Conservation (phyloP, 1,139 yeast species). For the Candida pseudoviswanathii region DNA sequence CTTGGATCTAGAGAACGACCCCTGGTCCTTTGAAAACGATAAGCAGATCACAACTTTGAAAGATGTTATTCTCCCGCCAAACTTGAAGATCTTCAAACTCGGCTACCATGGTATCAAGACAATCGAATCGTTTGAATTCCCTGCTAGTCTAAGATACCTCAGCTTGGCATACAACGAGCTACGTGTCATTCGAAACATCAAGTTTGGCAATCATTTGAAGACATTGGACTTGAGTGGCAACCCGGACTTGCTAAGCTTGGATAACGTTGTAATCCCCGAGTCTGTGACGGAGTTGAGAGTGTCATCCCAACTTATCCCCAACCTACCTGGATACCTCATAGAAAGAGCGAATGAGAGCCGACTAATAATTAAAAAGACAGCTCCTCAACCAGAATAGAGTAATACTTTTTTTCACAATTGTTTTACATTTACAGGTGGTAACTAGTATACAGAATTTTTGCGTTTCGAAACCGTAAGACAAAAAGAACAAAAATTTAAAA, state of each 20-base stretch:
- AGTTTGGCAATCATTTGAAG: slow-evolving; percentile 38
- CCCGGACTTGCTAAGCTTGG: slow-evolving; percentile 41
- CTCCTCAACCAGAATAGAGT: slow-evolving; percentile 3
- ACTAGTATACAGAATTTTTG: background rate
- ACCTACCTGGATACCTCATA: slow-evolving; percentile 41
- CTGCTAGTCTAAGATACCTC: slow-evolving; percentile 31
- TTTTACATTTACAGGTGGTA: slow-evolving; percentile 2
- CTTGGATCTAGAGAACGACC: slow-evolving; percentile 47
- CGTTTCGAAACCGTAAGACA: background rate
- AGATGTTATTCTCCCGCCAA: slow-evolving; percentile 44
- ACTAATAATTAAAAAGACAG: slow-evolving; percentile 31
- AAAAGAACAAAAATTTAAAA: background rate
- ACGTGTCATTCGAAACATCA: slow-evolving; percentile 38
- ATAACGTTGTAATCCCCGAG: slow-evolving; percentile 41
- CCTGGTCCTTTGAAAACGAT: slow-evolving; percentile 39
- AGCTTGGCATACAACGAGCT: slow-evolving; percentile 45
- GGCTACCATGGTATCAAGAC: slow-evolving; percentile 45
- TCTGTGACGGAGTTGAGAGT: slow-evolving; percentile 39
- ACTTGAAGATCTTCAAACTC: slow-evolving; percentile 36
- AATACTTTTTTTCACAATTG: background rate
- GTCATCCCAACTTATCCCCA: slow-evolving; percentile 37
- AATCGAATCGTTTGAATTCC: slow-evolving; percentile 45
- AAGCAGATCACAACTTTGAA: slow-evolving; percentile 46
- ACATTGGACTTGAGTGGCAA: slow-evolving; percentile 47
- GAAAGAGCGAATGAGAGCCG: slow-evolving; percentile 45